These are phyloP conservation scores for Venturia asperata DNA, from an alignment of 2,329 filamentous ascomycete species.

Conservation along the genomic window DNA sequence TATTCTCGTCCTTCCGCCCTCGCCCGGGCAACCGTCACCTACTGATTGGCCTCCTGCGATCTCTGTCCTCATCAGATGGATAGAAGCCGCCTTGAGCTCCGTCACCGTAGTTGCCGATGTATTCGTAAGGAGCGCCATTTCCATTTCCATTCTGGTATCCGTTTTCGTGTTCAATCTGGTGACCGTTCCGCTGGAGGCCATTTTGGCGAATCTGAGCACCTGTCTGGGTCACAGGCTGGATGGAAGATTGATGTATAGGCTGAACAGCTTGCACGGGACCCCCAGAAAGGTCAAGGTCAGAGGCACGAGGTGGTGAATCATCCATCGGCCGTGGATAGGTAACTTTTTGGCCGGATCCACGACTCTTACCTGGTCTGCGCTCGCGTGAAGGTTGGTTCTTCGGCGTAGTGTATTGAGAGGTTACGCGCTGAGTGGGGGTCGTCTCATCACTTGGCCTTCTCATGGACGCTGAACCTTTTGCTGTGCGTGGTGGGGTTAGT, in stretches of 20 bases:
- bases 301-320: conserved; percentile 10
- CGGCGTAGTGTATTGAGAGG: not conserved
- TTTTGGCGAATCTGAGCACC: not conserved
- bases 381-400: not conserved
- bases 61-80: conserved; percentile 5
- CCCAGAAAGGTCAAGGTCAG: not conserved
- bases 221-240: not conserved
- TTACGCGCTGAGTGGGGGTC: not conserved
- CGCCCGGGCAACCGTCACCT: conserved; percentile 17
- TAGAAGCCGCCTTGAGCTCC: conserved; percentile 5
- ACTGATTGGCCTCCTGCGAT: not conserved
- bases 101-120: conserved; percentile 4
- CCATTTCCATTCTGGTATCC: conserved; percentile 2
- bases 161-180: not conserved
- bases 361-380: not conserved
- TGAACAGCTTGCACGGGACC: not conserved
- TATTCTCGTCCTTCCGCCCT: conserved; percentile 13
- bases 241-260: not conserved
- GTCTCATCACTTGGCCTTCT: conserved; percentile 7
- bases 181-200: not conserved
- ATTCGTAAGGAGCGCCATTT: conserved; percentile 9
- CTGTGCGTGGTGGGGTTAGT: not conserved
- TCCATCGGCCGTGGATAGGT: conserved; percentile 14
- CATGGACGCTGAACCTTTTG: conserved; percentile 1
- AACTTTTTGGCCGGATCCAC: not conserved